phyloP scores from a whole-genome alignment of 331 rosid genomes.

The Saraca asoca region DNA sequence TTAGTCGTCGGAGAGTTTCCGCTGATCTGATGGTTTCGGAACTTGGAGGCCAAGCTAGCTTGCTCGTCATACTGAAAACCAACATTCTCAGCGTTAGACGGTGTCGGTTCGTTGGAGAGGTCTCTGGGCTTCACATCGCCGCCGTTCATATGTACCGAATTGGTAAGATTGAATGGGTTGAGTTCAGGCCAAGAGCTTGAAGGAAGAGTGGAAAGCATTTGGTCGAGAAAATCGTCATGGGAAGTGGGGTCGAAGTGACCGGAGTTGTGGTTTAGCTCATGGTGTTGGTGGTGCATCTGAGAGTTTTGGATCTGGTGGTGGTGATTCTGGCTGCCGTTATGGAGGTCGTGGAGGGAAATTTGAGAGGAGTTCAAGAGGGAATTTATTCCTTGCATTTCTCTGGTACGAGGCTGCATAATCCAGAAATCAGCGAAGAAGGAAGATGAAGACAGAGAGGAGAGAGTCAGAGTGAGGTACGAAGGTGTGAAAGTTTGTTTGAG shows the following conservation, averaged over 20 bases:
- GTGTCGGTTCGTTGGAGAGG: slow-evolving; percentile 38
- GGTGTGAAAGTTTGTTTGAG: not conserved
- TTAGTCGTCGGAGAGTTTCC: slow-evolving; percentile 25
- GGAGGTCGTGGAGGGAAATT: slow-evolving; percentile 53
- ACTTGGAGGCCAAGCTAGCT: slow-evolving; percentile 61
- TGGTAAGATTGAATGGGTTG: slow-evolving; percentile 27
- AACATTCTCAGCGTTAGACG: slow-evolving; percentile 40
- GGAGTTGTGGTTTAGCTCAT: not conserved
- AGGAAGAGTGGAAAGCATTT: slow-evolving; percentile 70
- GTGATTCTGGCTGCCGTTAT: slow-evolving; percentile 23
- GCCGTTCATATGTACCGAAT: slow-evolving; percentile 20
- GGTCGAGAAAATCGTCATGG: slow-evolving; percentile 84
- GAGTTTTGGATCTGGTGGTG: slow-evolving; percentile 41
- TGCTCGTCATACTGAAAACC: slow-evolving; percentile 57
- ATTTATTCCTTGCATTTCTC: slow-evolving; percentile 74
- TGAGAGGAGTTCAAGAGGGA: slow-evolving; percentile 63
- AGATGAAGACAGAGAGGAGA: not conserved
- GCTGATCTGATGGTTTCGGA: slow-evolving; percentile 76
- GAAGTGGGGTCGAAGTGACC: slow-evolving; percentile 54
- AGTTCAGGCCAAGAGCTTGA: slow-evolving; percentile 64
- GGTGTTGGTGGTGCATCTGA: slow-evolving; percentile 38
- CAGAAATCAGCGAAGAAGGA: not conserved
- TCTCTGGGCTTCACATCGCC: slow-evolving; percentile 31
- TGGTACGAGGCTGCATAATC: slow-evolving; percentile 60
- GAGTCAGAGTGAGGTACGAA: not conserved